Evolutionary conservation across 805 yeast species (phyloP).

Genomic region (Nakazawaea holstii): DNA sequence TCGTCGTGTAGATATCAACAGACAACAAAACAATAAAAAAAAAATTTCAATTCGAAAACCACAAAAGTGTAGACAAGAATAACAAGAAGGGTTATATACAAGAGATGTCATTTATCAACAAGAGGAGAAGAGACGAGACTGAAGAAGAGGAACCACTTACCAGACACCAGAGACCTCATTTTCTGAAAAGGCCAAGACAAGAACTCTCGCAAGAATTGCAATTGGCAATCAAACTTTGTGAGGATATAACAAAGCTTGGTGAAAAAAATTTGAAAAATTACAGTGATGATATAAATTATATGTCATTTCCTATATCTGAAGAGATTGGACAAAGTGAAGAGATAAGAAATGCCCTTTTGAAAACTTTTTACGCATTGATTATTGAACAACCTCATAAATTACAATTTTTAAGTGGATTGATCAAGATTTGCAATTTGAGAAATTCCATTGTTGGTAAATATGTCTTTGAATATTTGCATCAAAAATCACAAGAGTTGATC

Average conservation of each 20-base stretch:
- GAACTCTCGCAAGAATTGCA: conserved; percentile 18
- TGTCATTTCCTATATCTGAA: conserved; percentile 59
- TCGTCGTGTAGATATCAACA: too few species aligned
- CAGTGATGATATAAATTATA: conserved; percentile 53
- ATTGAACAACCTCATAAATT: conserved; percentile 91
- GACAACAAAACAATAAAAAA: neutral
- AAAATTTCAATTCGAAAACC: neutral
- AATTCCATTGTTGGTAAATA: conserved; percentile 63
- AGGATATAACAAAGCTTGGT: conserved; percentile 53
- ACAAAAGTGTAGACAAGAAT: neutral
- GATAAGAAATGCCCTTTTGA: conserved; percentile 53
- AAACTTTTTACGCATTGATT: conserved; percentile 62
- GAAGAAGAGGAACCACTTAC: neutral
- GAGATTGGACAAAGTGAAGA: conserved; percentile 60
- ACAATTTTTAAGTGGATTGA: conserved; percentile 60
- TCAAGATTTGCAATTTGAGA: conserved; percentile 60
- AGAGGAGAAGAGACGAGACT: conserved; percentile 4
- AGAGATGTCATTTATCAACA: conserved; percentile 6
- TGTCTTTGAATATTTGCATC: conserved; percentile 64
- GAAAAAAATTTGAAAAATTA: conserved; percentile 31
- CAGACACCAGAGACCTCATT: neutral
- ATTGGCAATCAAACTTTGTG: conserved; percentile 41
- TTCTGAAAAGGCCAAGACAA: conserved; percentile 6
- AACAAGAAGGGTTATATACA: neutral
- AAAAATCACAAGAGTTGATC: conserved; percentile 52